Base-by-base conservation (phyloP, 805 yeast genomes). In the Metschnikowia gelsemii region DNA sequence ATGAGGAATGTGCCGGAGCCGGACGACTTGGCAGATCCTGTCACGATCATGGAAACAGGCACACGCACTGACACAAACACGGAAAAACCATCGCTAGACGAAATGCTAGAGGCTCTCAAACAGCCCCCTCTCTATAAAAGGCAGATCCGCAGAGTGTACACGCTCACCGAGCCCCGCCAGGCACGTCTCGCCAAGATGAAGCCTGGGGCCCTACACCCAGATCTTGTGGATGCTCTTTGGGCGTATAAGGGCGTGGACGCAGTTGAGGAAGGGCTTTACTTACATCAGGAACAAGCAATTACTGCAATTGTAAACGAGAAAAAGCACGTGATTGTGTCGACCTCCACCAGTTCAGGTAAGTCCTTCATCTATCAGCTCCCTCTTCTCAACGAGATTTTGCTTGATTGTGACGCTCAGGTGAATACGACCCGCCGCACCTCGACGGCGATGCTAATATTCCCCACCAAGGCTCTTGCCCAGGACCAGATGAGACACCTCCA, bases 401-500 rank as follows among this genome's bases (percentile, higher is more conserved):
- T 65, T 62, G 64, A 67, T 65, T 37, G 63, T 5, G 54, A 57
- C 24, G 38, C 50, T 73, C 38, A 70, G 58, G 31, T 64, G 66
- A 8, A 66, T 64, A 23, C 41, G 23, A 39, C 36, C n/a, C 40
- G 47, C 5, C 38, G 68, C n/a, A 21, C 46, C 0, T 53, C 76
- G 4, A 86, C 95, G 0, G 85, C 96, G 8, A 70, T 95, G 70
- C 89, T 85, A 54, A 81, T 93, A 9, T 93, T 93, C 54, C 99
- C 99, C 2, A 93, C 99, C 0, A 93, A 93, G 57, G 99, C 99
- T 0, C 69, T 93, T 38, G 98, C 99, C 0, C 99, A 93, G 57
- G 99, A 93, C 68, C 99, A 93, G 62, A 83, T 83, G 54, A 70
- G 96, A 48, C 80, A 95, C n/a, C 65, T 93, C 41, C 72, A 73